Conservation (phyloP, 2,329 filamentous ascomycete genomes). For the Trichoderma brevicompactum region DNA sequence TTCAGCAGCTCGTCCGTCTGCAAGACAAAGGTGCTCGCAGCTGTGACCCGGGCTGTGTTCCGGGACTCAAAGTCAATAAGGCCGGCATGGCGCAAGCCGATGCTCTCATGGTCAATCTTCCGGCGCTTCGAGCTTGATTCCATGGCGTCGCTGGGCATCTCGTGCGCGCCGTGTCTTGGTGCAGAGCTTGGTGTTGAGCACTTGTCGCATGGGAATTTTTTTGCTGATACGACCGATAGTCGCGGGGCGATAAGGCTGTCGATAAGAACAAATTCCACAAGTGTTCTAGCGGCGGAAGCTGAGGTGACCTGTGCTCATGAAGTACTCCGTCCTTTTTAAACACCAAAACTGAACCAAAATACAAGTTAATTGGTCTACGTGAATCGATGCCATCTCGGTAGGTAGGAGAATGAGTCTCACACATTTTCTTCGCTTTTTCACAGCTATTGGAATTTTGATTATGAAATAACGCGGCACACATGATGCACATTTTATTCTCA, state of each 20-base stretch:
- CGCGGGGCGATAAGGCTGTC: constrained; percentile 38
- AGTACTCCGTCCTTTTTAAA: too few species aligned
- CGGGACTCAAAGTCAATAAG: constrained; percentile 49
- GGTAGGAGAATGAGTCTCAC: too few species aligned
- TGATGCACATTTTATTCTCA: too few species aligned
- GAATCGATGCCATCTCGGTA: too few species aligned
- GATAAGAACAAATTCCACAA: constrained; percentile 6
- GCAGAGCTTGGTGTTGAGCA: constrained; percentile 26
- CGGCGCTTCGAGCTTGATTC: constrained; percentile 54
- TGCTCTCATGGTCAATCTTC: constrained; percentile 50
- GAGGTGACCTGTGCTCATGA: too few species aligned
- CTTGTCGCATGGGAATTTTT: constrained; percentile 24
- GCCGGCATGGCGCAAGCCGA: constrained; percentile 41
- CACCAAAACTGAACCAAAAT: too few species aligned
- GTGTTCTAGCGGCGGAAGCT: background rate
- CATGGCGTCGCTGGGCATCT: constrained; percentile 41
- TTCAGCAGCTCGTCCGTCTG: constrained; percentile 64
- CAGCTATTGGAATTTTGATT: too few species aligned
- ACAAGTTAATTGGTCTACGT: too few species aligned
- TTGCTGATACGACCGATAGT: constrained; percentile 9
- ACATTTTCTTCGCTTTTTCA: too few species aligned
- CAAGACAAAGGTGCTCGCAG: constrained; percentile 60
- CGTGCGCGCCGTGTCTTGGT: background rate
- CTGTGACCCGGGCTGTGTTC: constrained; percentile 47
- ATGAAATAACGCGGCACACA: too few species aligned